Evolutionary conservation across 306 rosid genomes (phyloP).

Genomic region (Vicia faba): DNA sequence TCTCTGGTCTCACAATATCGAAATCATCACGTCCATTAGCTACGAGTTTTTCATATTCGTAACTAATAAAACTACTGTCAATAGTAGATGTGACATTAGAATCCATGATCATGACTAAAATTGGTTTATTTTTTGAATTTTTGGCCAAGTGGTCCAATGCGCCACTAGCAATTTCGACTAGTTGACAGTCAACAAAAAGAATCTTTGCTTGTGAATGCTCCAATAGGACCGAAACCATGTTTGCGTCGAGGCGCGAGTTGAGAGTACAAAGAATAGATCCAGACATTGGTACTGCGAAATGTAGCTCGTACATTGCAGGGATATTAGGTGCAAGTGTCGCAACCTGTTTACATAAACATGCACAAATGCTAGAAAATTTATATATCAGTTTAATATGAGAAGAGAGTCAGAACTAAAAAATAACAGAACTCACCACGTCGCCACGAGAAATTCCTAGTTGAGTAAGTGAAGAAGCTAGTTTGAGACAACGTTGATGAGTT

Average conservation of each 20-base stretch:
- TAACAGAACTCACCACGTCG: constrained; percentile 56
- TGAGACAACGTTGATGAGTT: constrained; percentile 73
- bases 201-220: constrained; percentile 74
- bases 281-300: constrained; percentile 90
- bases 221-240: constrained; percentile 55
- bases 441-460: constrained; percentile 72
- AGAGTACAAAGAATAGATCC: constrained; percentile 80
- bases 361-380: too few species aligned
- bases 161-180: constrained; percentile 53
- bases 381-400: too few species aligned
- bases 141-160: constrained; percentile 52
- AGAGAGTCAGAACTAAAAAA: too few species aligned
- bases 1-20: constrained; percentile 55
- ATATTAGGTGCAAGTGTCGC: constrained; percentile 78
- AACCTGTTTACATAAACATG: constrained; percentile 53
- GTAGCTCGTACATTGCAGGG: constrained; percentile 90
- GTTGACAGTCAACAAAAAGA: constrained; percentile 68
- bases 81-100: constrained; percentile 39
- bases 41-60: constrained; percentile 65
- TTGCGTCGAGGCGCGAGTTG: constrained; percentile 66
- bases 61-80: constrained; percentile 35
- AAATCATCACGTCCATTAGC: constrained; percentile 47
- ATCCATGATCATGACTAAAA: constrained; percentile 61
- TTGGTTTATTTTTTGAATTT: constrained; percentile 43
- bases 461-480: constrained; percentile 65